Percentiles rank a stretch among this genome's conserved stretches.
phyloP scores from a whole-genome alignment of 2,329 filamentous ascomycete species.

The Sclerotinia sclerotiorum region DNA sequence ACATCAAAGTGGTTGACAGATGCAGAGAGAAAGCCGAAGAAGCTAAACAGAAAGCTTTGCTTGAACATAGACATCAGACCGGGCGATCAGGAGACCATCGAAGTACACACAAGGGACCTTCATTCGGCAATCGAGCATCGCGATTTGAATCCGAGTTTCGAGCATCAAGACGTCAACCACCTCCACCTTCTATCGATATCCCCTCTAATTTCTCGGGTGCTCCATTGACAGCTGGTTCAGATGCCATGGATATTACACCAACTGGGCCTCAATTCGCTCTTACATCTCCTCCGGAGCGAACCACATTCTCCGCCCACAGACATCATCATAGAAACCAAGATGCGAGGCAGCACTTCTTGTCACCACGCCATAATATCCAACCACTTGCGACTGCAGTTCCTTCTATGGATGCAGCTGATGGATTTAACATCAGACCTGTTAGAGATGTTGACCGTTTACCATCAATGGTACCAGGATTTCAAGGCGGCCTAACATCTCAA shows the following conservation, averaged over 20 bases:
- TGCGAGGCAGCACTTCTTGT: constrained; percentile 50
- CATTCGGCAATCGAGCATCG: constrained; percentile 54
- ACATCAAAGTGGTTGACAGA: constrained; percentile 93
- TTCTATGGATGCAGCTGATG: constrained; percentile 66
- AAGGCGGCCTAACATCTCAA: constrained; percentile 75
- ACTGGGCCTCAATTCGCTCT: constrained; percentile 61
- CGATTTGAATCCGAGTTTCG: constrained; percentile 60
- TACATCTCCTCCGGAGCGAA: constrained; percentile 69
- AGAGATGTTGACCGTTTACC: constrained; percentile 80
- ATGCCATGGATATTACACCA: constrained; percentile 59
- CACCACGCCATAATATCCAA: constrained; percentile 57
- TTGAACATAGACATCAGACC: constrained; percentile 41
- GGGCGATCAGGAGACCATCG: constrained; percentile 36
- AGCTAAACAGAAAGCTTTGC: constrained; percentile 62
- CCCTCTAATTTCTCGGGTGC: constrained; percentile 55
- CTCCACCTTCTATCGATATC: constrained; percentile 81
- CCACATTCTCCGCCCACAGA: constrained; percentile 58
- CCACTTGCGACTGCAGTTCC: constrained; percentile 67
- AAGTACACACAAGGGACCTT: constrained; percentile 38
- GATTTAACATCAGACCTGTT: constrained; percentile 73
- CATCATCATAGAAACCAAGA: constrained; percentile 53
- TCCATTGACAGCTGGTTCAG: constrained; percentile 49
- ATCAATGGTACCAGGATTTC: constrained; percentile 72
- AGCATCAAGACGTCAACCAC: constrained; percentile 71
- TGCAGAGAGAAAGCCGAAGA: constrained; percentile 85